Base-by-base conservation (phyloP, 352 stramenopile species). In the Pythium diclinum region DNA sequence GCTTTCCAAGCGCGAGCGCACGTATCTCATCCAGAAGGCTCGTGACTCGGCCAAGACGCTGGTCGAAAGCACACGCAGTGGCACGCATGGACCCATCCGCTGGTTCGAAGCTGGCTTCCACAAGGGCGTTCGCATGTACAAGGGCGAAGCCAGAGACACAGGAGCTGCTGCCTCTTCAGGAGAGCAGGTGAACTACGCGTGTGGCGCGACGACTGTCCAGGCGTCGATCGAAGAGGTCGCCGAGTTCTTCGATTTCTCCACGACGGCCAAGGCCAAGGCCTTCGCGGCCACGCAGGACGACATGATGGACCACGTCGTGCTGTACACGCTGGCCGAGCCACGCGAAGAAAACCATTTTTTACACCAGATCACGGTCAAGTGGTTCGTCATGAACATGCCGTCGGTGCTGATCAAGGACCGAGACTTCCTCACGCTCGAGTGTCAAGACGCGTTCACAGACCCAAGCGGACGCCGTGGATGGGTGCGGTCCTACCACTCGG, bases 361-460 rank as follows among this genome's bases (percentile, higher is more conserved):
- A 19, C 84, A 87, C 64, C 82, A 91, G 59, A 78, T 88, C 25
- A 89, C 82, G 1, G 74, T 89, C 67, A 85, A 85, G 63, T 92
- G 84, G 84, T 76, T 75, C 56, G 75, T 68, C 16, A 64, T 74
- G 28, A 74, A 86, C 33, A 75, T 84, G 61, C 74, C 79, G 28
- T 88, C 79, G 32, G 75, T 76, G 58, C 57, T 92, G 11, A 72
- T 89, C 53, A 85, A 83, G 68, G 78, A 88, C 68, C 79, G 83
- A 11, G 83, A 91, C 56, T 90, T 87, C 54, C 66, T 87, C 55
- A 85, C 78, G 10, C 74, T 92, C 34, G 84, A 92, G 67, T 92
- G 82, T 60, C 84, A 92, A 56, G 84, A 87, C 69, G 76, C 75
- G 10, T 91, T 91, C 59, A 61, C 73, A n/a, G 81, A 91, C 57